phyloP scores from a whole-genome alignment of 2,329 filamentous ascomycete genomes.

The Lecanoromycetidae sp. region DNA sequence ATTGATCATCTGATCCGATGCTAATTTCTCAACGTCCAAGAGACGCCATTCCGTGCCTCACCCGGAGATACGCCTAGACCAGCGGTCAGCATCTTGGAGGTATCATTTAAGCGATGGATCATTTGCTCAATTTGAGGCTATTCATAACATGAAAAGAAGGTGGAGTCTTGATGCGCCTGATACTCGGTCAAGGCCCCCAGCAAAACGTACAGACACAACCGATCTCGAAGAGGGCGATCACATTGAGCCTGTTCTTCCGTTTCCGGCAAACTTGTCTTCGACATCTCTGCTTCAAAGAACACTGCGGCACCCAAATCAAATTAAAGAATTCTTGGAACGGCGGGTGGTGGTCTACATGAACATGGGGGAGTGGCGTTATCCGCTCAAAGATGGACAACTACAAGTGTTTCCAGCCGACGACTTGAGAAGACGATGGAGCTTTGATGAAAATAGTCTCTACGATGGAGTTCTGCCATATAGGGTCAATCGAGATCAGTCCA shows the following conservation, averaged over 20 bases:
- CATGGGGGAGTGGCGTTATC: not conserved
- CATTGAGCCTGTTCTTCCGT: not conserved
- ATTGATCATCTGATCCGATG: too few relatives aligned
- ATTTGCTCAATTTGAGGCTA: not conserved
- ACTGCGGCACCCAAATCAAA: not conserved
- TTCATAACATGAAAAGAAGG: not conserved
- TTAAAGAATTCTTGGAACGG: not conserved
- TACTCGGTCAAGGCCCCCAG: not conserved
- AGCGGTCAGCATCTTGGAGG: not conserved
- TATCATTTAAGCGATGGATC: not conserved
- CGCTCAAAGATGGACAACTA: not conserved
- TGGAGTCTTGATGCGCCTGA: not conserved
- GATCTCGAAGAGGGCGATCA: not conserved
- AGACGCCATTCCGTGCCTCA: too few relatives aligned
- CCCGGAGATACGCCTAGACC: not conserved
- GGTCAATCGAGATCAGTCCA: too few relatives aligned
- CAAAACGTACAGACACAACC: not conserved
- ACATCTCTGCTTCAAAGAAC: not conserved
- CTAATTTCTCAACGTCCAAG: too few relatives aligned
- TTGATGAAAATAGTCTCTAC: too few relatives aligned
- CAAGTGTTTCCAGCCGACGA: not conserved
- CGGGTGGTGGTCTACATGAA: not conserved
- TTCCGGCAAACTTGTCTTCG: not conserved
- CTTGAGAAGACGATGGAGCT: not conserved
- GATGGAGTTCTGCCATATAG: too few relatives aligned